Conservation (phyloP, 1,139 yeast species). For the Suhomyces anneliseae region DNA sequence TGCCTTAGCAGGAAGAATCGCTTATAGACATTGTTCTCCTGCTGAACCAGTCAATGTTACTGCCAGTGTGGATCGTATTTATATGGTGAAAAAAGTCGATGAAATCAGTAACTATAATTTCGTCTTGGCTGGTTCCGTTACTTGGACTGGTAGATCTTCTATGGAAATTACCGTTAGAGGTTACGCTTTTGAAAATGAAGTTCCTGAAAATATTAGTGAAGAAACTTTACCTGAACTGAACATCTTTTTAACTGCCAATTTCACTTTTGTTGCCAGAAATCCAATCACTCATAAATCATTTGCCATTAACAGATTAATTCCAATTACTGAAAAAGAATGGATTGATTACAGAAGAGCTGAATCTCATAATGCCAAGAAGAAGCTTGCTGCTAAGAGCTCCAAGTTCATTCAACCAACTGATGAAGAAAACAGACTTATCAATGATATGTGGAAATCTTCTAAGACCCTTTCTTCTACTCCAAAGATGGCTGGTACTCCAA, state of each 20-base stretch:
- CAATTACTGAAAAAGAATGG: conserved; percentile 74
- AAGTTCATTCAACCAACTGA: conserved; percentile 70
- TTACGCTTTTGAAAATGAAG: conserved; percentile 60
- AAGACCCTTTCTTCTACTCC: conserved; percentile 36
- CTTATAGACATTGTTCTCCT: conserved; percentile 83
- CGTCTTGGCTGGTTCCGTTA: conserved; percentile 80
- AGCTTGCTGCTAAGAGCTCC: conserved; percentile 66
- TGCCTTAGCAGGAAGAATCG: conserved; percentile 85
- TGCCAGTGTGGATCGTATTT: conserved; percentile 89
- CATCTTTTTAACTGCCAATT: conserved; percentile 77
- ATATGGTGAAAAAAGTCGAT: conserved; percentile 82
- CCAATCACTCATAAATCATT: conserved; percentile 86
- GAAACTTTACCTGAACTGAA: conserved; percentile 49
- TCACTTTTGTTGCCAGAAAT: conserved; percentile 93
- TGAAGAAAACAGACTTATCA: conserved; percentile 70
- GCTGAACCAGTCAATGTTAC: conserved; percentile 93
- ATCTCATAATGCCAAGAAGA: conserved; percentile 82
- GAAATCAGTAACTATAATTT: conserved; percentile 75
- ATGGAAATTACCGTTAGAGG: conserved; percentile 95
- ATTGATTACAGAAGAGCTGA: conserved; percentile 85
- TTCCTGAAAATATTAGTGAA: conserved; percentile 44
- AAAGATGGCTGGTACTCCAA: conserved; percentile 17
- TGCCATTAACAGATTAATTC: conserved; percentile 78
- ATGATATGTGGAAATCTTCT: conserved; percentile 71
- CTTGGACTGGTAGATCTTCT: conserved; percentile 92